Evolutionary conservation across 2,329 filamentous ascomycete species (phyloP).

Genomic region (Neopestalotiopsis rosae): DNA sequence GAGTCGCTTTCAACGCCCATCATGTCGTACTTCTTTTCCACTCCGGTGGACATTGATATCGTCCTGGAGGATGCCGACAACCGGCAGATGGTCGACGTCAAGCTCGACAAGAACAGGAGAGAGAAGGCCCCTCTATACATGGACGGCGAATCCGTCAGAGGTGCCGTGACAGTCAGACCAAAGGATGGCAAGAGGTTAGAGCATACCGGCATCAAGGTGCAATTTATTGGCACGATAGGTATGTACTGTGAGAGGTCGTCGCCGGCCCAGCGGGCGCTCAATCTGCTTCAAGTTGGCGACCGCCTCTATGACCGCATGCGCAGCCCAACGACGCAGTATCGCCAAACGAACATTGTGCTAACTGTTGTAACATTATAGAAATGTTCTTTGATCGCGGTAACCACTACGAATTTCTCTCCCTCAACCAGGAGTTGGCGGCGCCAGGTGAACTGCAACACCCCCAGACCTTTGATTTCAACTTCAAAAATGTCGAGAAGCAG

Average conservation of each 20-base stretch:
- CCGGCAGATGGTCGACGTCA: constrained; percentile 93
- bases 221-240: constrained; percentile 99
- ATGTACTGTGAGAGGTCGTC: constrained; percentile 32
- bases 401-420: constrained; percentile 97
- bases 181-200: constrained; percentile 98
- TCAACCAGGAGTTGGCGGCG: constrained; percentile 95
- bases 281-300: background rate
- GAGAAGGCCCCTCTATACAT: constrained; percentile 97
- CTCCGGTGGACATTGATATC: constrained; percentile 97
- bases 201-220: constrained; percentile 98
- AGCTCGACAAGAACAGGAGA: constrained; percentile 96
- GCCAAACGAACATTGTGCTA: background rate
- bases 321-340: background rate
- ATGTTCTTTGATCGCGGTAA: constrained; percentile 99
- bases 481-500: constrained; percentile 99
- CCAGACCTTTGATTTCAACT: constrained; percentile 98
- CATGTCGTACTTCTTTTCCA: constrained; percentile 99
- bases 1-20: constrained; percentile 18
- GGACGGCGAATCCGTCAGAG: constrained; percentile 98
- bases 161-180: constrained; percentile 89
- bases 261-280: background rate
- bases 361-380: constrained; percentile 60
- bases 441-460: constrained; percentile 98
- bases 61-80: constrained; percentile 96
- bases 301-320: background rate